phyloP scores from a whole-genome alignment of 2,329 filamentous ascomycete species.

The Fusarium siculi region DNA sequence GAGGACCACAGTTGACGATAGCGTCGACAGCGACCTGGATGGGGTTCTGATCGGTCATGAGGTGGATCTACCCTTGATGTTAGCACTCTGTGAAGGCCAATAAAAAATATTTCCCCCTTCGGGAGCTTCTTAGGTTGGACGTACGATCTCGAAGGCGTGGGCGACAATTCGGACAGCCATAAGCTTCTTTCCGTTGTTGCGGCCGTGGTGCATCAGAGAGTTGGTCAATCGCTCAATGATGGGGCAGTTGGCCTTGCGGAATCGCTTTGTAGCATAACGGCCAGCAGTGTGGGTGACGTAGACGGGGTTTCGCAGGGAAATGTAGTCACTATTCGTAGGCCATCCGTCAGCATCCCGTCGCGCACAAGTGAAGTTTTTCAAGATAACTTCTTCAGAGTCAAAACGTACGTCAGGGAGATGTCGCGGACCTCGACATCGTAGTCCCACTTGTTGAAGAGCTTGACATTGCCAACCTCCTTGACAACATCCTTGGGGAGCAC shows the following conservation, averaged over 20 bases:
- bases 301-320: slow-evolving; percentile 98
- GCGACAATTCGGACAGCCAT: slow-evolving; percentile 99
- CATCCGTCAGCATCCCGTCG: slow-evolving; percentile 49
- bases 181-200: slow-evolving; percentile 99
- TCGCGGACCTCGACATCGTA: slow-evolving; percentile 99
- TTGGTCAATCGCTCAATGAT: slow-evolving; percentile 99
- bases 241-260: slow-evolving; percentile 99
- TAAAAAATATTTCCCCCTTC: not conserved
- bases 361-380: slow-evolving; percentile 22
- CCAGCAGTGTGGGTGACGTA: slow-evolving; percentile 99
- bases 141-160: slow-evolving; percentile 99
- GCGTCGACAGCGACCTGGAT: slow-evolving; percentile 99
- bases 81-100: slow-evolving; percentile 36
- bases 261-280: slow-evolving; percentile 98
- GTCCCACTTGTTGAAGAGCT: slow-evolving; percentile 97
- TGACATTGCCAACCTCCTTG: slow-evolving; percentile 89
- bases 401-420: slow-evolving; percentile 95
- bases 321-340: slow-evolving; percentile 83
- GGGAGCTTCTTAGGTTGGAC: slow-evolving; percentile 53
- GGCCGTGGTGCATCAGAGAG: slow-evolving; percentile 99
- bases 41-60: slow-evolving; percentile 99
- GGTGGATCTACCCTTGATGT: slow-evolving; percentile 81
- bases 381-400: slow-evolving; percentile 16
- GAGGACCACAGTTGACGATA: slow-evolving; percentile 99
- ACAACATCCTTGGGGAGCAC: slow-evolving; percentile 94